Evolutionary conservation across 768 basidiomycete species (phyloP), one percentile per base, ranked within the genome.

Genomic region (Mycena rebaudengoi): DNA sequence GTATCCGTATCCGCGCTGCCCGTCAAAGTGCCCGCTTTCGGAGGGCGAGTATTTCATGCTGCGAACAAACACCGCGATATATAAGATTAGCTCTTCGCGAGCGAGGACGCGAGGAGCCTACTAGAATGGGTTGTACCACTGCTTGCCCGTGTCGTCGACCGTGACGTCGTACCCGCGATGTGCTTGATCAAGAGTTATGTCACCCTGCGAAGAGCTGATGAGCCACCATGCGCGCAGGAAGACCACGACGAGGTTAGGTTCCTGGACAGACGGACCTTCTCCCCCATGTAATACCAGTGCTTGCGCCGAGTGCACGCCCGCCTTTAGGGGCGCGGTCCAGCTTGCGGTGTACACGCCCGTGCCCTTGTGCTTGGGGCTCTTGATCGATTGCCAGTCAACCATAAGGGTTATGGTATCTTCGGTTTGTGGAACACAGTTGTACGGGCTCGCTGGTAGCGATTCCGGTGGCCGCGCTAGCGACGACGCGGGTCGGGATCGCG

Each of bases 11-110:
- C 95, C 95, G 59, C 91, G 87, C 78, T 96, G 96, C 28, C 96
- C 96, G 71, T 97, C 96, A 73, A 98, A 97, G 78, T 94, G 91
- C 7, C 95, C 96, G 58, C 86, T 91, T 78, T 92, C 93, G 54
- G 93, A 94, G 5, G 94, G 93, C 37, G 94, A 91, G 78, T 97
- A 97, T 72, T 96, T 97, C 91, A 97, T 96, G 80, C 92, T 93
- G 74, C 23, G 28, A 30, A 45, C 50, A n/a, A n/a, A n/a, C n/a
- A n/a, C n/a, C n/a, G 39, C 51, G 63, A n/a, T 32, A 49, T 57
- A 51, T 64, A 1, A 64, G 40, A 20, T 37, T 52, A 20, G 29
- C 58, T 51, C 43, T 49, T 59, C 43, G 60, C 60, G 66, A 40
- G 61, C 61, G 48, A 62, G 50, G 48, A 39, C 41, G 40, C 63